A percentile compares a stretch with the other conserved stretches of the same genome.
Evolutionary conservation across 768 basidiomycete species (phyloP).

Genomic region (Sistotremastrum niveocremeum): DNA sequence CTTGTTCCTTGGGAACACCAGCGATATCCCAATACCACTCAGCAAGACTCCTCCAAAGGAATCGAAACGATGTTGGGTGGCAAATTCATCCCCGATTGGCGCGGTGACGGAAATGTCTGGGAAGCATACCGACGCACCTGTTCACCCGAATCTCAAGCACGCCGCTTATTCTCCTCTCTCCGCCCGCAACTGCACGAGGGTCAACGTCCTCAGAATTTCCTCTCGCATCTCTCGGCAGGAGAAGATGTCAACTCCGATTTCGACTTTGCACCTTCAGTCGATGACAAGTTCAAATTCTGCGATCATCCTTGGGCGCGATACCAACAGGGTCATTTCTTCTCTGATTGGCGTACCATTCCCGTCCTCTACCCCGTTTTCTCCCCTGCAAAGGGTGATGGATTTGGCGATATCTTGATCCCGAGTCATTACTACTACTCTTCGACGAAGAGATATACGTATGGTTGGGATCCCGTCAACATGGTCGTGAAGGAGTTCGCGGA

Average conservation of each 20-base stretch:
- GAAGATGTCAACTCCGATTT: conserved; percentile 38
- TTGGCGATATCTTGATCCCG: conserved; percentile 83
- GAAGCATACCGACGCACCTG: conserved; percentile 92
- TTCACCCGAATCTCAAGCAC: conserved; percentile 59
- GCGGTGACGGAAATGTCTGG: conserved; percentile 76
- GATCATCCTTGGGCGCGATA: conserved; percentile 68
- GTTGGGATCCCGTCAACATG: conserved; percentile 69
- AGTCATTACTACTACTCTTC: conserved; percentile 93
- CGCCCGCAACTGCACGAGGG: conserved; percentile 25
- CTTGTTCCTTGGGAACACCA: conserved; percentile 86
- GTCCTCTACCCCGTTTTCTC: conserved; percentile 90
- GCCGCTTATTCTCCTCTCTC: conserved; percentile 70
- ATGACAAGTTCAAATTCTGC: conserved; percentile 70
- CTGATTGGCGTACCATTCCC: conserved; percentile 85
- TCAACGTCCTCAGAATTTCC: conserved; percentile 15
- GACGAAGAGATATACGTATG: conserved; percentile 75
- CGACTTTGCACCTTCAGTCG: conserved; percentile 44
- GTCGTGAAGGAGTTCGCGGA: conserved; percentile 65
- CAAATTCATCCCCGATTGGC: conserved; percentile 74
- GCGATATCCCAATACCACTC: conserved; percentile 57
- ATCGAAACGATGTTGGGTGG: conserved; percentile 45
- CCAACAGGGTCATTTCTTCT: conserved; percentile 92
- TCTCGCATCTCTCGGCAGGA: conserved; percentile 13
- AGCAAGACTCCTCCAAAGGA: conserved; percentile 24
- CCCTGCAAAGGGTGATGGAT: conserved; percentile 77